Evolutionary conservation across 352 stramenopile species (phyloP).

Genomic region (Thalassiosira gravida): DNA sequence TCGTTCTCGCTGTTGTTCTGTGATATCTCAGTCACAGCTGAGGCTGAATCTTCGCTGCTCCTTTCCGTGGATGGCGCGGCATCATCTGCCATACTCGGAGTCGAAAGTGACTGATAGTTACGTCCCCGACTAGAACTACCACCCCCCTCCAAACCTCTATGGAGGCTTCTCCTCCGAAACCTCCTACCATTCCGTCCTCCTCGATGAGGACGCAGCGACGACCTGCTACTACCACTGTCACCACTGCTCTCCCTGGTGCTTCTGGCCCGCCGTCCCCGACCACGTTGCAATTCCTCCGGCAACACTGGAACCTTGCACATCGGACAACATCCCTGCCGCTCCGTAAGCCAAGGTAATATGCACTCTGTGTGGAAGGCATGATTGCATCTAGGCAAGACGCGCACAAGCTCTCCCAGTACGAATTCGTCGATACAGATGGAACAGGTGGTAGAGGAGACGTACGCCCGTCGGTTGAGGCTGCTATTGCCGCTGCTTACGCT

Average conservation of each 20-base stretch:
- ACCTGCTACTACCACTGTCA: too few species aligned
- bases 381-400: conserved; percentile 80
- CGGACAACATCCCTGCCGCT: conserved; percentile 83
- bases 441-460: conserved; percentile 54
- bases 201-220: too few species aligned
- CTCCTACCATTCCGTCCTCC: too few species aligned
- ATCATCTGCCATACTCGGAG: too few species aligned
- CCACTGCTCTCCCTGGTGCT: too few species aligned
- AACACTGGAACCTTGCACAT: conserved; percentile 81
- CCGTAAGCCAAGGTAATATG: conserved; percentile 85
- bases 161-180: too few species aligned
- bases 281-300: conserved; percentile 38
- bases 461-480: conserved; percentile 3
- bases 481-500: neutral
- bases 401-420: conserved; percentile 73
- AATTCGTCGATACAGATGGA: conserved; percentile 82
- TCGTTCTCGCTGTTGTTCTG: neutral
- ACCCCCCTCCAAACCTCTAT: too few species aligned
- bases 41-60: neutral
- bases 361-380: conserved; percentile 76
- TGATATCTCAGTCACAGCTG: neutral
- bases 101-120: too few species aligned
- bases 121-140: too few species aligned
- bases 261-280: too few species aligned
- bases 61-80: too few species aligned